A percentile compares a stretch with the other conserved stretches of the same genome.
Evolutionary conservation across 108 stramenopile genomes (phyloP).

Genomic region (Fistulifera solaris): DNA sequence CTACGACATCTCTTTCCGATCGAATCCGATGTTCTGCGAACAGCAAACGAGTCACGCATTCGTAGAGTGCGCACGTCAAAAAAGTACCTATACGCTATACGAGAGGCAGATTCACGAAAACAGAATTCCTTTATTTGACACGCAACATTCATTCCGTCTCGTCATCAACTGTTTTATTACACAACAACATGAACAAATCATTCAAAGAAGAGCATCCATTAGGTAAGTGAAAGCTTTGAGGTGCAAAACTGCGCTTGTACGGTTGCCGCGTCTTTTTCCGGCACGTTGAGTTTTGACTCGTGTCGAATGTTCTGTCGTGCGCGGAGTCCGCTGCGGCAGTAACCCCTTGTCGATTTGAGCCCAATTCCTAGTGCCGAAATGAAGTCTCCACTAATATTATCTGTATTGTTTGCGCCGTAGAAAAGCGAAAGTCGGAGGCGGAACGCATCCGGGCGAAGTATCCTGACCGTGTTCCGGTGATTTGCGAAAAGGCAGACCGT

Average conservation of each 20-base stretch:
- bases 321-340: neutral
- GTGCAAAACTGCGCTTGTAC: neutral
- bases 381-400: neutral
- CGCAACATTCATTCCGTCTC: neutral
- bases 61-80: too few relatives aligned
- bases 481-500: conserved; percentile 95
- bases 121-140: neutral
- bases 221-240: conserved; percentile 33
- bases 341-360: neutral
- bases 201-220: conserved; percentile 85
- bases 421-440: conserved; percentile 85
- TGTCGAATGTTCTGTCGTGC: neutral
- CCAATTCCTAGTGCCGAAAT: neutral
- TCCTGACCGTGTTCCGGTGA: conserved; percentile 98
- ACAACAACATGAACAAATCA: conserved; percentile 55
- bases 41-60: too few relatives aligned
- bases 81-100: too few relatives aligned
- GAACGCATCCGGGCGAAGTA: conserved; percentile 92
- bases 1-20: too few relatives aligned
- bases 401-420: conserved; percentile 12
- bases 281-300: neutral
- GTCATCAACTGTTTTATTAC: neutral
- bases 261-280: neutral
- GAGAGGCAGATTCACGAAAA: too few relatives aligned
- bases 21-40: too few relatives aligned